These are phyloP conservation scores for Prunus davidiana DNA, from an alignment of 306 rosid species.

Conservation along the genomic window DNA sequence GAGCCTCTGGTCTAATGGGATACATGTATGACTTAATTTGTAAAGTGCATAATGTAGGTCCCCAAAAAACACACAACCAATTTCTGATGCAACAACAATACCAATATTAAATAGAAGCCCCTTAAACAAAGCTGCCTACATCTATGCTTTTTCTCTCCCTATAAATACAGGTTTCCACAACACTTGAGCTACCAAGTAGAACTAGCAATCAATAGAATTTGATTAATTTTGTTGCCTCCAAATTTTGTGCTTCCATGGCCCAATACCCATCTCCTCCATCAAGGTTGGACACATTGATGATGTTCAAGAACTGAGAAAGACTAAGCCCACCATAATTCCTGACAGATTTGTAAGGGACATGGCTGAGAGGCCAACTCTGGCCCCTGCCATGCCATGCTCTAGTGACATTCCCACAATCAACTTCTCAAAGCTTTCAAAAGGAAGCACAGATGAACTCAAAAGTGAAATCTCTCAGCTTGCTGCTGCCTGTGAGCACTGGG, in stretches of 20 bases:
- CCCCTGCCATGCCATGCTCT: constrained; percentile 26
- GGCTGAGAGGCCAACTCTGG: constrained; percentile 61
- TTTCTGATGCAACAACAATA: neutral
- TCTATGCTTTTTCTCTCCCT: constrained; percentile 31
- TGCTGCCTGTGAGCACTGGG: constrained; percentile 81
- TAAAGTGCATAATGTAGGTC: constrained; percentile 27
- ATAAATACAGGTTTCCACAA: constrained; percentile 43
- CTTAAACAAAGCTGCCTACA: constrained; percentile 9
- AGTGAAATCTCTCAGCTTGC: constrained; percentile 52
- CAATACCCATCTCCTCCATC: constrained; percentile 45
- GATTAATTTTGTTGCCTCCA: constrained; percentile 4
- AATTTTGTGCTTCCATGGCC: constrained; percentile 50
- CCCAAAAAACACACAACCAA: constrained; percentile 25
- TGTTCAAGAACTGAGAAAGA: constrained; percentile 85
- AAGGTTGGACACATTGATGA: constrained; percentile 85
- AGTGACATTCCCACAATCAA: constrained; percentile 69
- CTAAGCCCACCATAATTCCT: constrained; percentile 63
- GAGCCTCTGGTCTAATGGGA: too few relatives aligned
- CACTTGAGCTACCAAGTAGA: constrained; percentile 19
- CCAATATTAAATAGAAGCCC: neutral
- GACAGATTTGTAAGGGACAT: constrained; percentile 80
- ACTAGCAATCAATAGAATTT: constrained; percentile 4
- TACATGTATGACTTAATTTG: neutral
- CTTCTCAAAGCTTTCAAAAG: constrained; percentile 55
- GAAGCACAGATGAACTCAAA: constrained; percentile 43